A percentile compares a stretch with the other conserved stretches of the same genome.
phyloP scores from a whole-genome alignment of 108 stramenopile species.

The Cyclotella baltica region DNA sequence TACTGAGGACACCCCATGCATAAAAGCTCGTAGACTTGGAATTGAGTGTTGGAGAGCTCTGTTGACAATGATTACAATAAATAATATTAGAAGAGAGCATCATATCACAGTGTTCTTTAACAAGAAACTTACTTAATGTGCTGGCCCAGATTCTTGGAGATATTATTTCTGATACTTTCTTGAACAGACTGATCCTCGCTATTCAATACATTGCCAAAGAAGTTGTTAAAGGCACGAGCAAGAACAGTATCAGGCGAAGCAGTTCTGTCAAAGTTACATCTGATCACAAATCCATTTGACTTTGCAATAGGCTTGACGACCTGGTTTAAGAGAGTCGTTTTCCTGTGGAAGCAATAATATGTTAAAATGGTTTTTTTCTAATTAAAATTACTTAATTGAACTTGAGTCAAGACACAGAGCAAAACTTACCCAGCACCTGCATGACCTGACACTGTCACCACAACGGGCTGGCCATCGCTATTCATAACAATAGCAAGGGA shows the following conservation, averaged over 20 bases:
- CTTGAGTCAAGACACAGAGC: not conserved
- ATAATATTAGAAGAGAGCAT: not conserved
- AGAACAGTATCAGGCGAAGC: conserved; percentile 17
- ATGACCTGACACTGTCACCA: conserved; percentile 28
- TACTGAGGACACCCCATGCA: not conserved
- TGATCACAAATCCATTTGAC: conserved; percentile 21
- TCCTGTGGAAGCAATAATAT: conserved; percentile 1
- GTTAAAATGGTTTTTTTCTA: not conserved
- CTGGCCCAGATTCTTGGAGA: conserved; percentile 10
- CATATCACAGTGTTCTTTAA: not conserved
- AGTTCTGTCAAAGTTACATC: conserved; percentile 21
- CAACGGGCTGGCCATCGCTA: not conserved
- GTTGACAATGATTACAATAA: not conserved
- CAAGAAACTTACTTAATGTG: conserved; percentile 20
- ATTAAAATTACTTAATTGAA: no score
- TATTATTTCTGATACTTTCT: conserved; percentile 6
- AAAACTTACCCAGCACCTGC: conserved; percentile 33
- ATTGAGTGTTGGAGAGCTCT: conserved; percentile 19
- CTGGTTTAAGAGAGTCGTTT: conserved; percentile 31
- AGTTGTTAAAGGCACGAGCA: conserved; percentile 16
- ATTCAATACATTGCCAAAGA: conserved; percentile 12
- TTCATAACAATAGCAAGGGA: conserved; percentile 11
- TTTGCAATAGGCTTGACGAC: conserved; percentile 15
- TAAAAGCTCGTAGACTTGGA: conserved; percentile 16
- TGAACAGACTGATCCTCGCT: not conserved